Evolutionary conservation across 768 basidiomycete genomes (phyloP).

Genomic region (Panus rudis): DNA sequence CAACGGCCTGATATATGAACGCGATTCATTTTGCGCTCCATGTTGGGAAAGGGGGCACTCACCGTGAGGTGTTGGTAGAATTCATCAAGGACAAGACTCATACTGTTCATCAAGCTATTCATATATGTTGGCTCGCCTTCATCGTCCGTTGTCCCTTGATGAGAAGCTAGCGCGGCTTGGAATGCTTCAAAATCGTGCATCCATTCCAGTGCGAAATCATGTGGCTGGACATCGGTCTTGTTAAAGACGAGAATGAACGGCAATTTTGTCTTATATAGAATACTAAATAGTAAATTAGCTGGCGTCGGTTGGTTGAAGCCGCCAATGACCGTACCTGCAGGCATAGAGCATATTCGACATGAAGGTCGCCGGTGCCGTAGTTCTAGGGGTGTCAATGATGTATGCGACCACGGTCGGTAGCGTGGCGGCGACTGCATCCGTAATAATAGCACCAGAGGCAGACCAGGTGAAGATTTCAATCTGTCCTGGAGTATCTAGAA

Average conservation of each 20-base stretch:
- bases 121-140: constrained; percentile 95
- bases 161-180: constrained; percentile 76
- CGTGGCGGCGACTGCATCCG: constrained; percentile 90
- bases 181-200: constrained; percentile 98
- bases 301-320: not conserved
- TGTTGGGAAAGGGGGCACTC: constrained; percentile 12
- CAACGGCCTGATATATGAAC: constrained; percentile 68
- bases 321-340: constrained; percentile 59
- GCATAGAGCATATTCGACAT: constrained; percentile 99
- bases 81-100: constrained; percentile 96
- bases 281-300: constrained; percentile 38
- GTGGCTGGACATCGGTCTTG: constrained; percentile 89
- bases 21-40: not conserved
- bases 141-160: constrained; percentile 57
- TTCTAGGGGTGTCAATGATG: constrained; percentile 94
- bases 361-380: constrained; percentile 92
- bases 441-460: constrained; percentile 97
- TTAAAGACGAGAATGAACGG: constrained; percentile 99
- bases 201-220: constrained; percentile 93
- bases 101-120: constrained; percentile 98
- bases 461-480: constrained; percentile 99
- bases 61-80: constrained; percentile 97
- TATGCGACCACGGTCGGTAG: constrained; percentile 95
- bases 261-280: constrained; percentile 95
- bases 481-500: constrained; percentile 96